Percentiles rank a stretch among this genome's conserved stretches.
Evolutionary conservation across 2,329 filamentous ascomycete genomes (phyloP).

Genomic region (Fusarium heterosporum): DNA sequence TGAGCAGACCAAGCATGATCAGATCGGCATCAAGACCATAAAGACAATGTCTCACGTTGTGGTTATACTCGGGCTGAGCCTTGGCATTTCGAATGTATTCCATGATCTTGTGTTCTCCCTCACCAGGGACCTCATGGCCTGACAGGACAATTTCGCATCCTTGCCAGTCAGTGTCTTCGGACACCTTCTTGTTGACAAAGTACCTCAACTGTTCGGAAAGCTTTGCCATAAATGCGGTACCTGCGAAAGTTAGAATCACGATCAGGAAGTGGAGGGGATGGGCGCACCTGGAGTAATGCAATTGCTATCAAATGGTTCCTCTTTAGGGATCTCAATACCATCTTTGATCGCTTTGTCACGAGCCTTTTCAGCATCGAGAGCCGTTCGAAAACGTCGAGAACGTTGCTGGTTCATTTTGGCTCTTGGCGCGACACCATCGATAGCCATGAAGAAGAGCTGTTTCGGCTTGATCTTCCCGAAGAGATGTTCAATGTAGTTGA

Average conservation of each 20-base stretch:
- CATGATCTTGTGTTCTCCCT: slow-evolving; percentile 99
- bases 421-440: slow-evolving; percentile 95
- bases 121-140: slow-evolving; percentile 96
- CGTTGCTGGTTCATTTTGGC: slow-evolving; percentile 99
- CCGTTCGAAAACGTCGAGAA: slow-evolving; percentile 92
- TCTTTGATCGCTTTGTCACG: slow-evolving; percentile 92
- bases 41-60: slow-evolving; percentile 94
- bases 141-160: slow-evolving; percentile 95
- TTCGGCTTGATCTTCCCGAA: slow-evolving; percentile 99
- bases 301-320: slow-evolving; percentile 97
- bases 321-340: slow-evolving; percentile 92
- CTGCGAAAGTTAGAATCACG: slow-evolving; percentile 48
- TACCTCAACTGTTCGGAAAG: slow-evolving; percentile 95
- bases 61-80: slow-evolving; percentile 90
- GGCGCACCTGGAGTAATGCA: slow-evolving; percentile 88
- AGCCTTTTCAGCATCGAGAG: slow-evolving; percentile 87
- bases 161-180: slow-evolving; percentile 97
- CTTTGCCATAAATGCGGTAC: slow-evolving; percentile 97
- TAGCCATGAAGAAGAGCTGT: slow-evolving; percentile 99
- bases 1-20: slow-evolving; percentile 97
- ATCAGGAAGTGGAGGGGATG: too few species aligned
- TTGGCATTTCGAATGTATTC: slow-evolving; percentile 99
- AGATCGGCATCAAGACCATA: slow-evolving; percentile 97
- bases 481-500: slow-evolving; percentile 99
- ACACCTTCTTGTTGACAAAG: slow-evolving; percentile 98